A percentile compares a stretch with the other conserved stretches of the same genome.
These are phyloP conservation scores for Oryza meridionalis DNA, from an alignment of 176 grass and related monocot species.

Conservation along the genomic window DNA sequence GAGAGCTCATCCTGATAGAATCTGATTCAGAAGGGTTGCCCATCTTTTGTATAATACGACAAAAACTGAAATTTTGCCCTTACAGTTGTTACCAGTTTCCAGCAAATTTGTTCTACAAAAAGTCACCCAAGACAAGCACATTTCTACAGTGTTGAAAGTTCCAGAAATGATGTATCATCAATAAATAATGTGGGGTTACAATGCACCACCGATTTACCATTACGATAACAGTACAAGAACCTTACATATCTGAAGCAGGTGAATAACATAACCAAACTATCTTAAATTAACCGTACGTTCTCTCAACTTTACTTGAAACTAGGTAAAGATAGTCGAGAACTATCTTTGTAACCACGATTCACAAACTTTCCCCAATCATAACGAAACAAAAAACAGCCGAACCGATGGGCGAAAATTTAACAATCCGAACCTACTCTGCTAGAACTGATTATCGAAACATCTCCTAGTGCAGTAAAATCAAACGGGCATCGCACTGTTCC, in stretches of 20 bases:
- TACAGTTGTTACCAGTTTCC: no score
- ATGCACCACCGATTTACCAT: not conserved
- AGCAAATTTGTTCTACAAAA: not conserved
- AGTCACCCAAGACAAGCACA: not conserved
- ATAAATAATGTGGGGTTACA: not conserved
- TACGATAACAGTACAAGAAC: not conserved
- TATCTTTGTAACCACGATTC: constrained; percentile 8
- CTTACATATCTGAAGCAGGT: not conserved
- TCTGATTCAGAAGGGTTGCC: not conserved
- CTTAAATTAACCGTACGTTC: not conserved
- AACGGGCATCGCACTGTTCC: not conserved
- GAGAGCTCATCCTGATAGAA: not conserved
- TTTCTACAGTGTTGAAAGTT: not conserved
- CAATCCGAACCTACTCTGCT: not conserved
- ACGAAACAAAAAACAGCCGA: not conserved
- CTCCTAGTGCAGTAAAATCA: not conserved
- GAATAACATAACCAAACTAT: not conserved
- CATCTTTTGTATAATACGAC: not conserved
- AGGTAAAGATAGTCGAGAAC: not conserved
- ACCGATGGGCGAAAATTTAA: not conserved
- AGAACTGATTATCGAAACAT: not conserved
- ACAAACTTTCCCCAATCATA: constrained; percentile 21
- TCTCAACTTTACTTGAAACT: not conserved
- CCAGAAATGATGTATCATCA: not conserved
- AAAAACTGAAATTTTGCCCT: not conserved